Evolutionary conservation across 2,329 filamentous ascomycete genomes (phyloP).

Genomic region (Samsoniella hepiali): DNA sequence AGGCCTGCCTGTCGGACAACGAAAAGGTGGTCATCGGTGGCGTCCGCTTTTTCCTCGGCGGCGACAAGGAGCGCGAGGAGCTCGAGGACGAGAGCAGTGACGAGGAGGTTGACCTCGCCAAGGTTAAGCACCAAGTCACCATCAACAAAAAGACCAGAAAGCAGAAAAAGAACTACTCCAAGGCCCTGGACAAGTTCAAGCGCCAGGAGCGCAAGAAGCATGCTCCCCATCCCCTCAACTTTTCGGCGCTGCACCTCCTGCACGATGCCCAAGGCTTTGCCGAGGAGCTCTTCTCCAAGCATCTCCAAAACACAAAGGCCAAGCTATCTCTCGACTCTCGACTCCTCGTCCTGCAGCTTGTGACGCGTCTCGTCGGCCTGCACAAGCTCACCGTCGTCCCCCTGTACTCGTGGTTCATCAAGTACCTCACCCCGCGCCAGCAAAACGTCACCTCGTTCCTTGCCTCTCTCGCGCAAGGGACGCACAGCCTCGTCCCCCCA

Average conservation of each 20-base stretch:
- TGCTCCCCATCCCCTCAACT: conserved; percentile 85
- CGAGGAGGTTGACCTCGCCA: conserved; percentile 73
- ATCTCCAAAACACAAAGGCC: conserved; percentile 81
- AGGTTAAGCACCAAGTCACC: conserved; percentile 76
- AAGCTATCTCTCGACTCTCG: conserved; percentile 87
- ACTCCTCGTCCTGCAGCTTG: conserved; percentile 82
- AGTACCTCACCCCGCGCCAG: conserved; percentile 84
- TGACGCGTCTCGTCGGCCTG: conserved; percentile 85
- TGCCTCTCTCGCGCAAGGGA: conserved; percentile 86
- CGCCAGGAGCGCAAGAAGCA: conserved; percentile 83
- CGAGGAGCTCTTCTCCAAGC: conserved; percentile 84
- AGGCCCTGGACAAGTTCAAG: conserved; percentile 79
- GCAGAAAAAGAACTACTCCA: conserved; percentile 72
- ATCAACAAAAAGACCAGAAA: conserved; percentile 98
- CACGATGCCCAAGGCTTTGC: conserved; percentile 94
- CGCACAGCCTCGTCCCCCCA: conserved; percentile 86
- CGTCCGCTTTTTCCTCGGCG: conserved; percentile 91
- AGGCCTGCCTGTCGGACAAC: conserved; percentile 82
- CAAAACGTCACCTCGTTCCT: conserved; percentile 89
- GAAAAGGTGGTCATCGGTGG: conserved; percentile 88
- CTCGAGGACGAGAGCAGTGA: conserved; percentile 85
- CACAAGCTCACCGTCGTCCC: conserved; percentile 88
- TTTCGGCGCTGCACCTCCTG: conserved; percentile 89
- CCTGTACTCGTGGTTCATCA: conserved; percentile 95
- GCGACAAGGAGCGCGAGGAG: conserved; percentile 93